These are phyloP conservation scores for Sicyos edulis DNA, from an alignment of 306 rosid species.

Conservation along the genomic window DNA sequence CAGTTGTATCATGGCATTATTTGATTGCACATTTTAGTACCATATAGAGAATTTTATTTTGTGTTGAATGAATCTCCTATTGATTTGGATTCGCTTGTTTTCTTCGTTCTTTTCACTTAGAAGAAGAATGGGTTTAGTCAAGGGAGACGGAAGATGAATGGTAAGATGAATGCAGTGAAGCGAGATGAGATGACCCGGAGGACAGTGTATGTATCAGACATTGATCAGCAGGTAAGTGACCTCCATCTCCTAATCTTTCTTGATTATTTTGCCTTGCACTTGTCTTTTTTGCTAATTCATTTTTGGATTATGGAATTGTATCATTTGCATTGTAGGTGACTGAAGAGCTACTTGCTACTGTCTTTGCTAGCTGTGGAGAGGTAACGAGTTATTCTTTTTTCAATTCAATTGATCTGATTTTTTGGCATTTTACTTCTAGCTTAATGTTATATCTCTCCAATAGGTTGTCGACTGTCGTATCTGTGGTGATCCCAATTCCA, in stretches of 20 bases:
- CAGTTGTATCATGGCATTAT: neutral
- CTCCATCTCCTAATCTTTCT: neutral
- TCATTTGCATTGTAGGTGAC: conserved; percentile 51
- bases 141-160: conserved; percentile 60
- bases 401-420: conserved; percentile 9
- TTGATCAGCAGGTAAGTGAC: conserved; percentile 72
- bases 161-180: conserved; percentile 58
- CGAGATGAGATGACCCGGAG: conserved; percentile 89
- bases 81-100: conserved; percentile 10
- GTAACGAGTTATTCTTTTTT: conserved; percentile 32
- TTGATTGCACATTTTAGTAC: conserved; percentile 5
- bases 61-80: neutral
- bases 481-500: conserved; percentile 94
- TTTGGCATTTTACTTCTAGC: conserved; percentile 25
- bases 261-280: conserved; percentile 1
- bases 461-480: conserved; percentile 98
- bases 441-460: conserved; percentile 15
- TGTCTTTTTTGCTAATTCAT: neutral
- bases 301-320: conserved; percentile 15
- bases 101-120: conserved; percentile 28
- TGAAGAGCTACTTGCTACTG: conserved; percentile 96
- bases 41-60: neutral
- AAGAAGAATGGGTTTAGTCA: conserved; percentile 80
- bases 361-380: conserved; percentile 89
- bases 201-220: conserved; percentile 96